These are phyloP conservation scores for Decorospora gaudefroyi DNA, from an alignment of 2,329 filamentous ascomycete genomes.

Conservation along the genomic window DNA sequence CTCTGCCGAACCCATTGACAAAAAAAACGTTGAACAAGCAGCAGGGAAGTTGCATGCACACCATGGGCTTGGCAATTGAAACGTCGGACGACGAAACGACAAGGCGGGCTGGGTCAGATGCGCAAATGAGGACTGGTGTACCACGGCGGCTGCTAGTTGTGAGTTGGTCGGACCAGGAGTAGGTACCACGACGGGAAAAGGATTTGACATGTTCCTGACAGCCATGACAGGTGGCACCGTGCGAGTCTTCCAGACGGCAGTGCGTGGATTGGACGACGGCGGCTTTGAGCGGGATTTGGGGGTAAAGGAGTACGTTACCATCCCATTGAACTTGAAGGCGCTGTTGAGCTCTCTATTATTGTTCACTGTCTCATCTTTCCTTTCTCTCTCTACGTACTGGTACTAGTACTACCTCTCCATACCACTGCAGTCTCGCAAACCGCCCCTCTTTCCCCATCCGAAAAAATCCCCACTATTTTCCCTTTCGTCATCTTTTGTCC, in stretches of 20 bases:
- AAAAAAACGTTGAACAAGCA: not conserved
- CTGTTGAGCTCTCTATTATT: no score
- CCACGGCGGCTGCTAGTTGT: not conserved
- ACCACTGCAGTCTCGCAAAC: not conserved
- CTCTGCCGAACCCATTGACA: not conserved
- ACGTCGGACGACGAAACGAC: not conserved
- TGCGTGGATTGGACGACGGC: not conserved
- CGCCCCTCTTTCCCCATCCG: not conserved
- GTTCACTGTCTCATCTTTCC: no score
- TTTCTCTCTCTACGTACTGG: not conserved
- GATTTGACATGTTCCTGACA: constrained; percentile 25
- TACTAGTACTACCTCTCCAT: not conserved
- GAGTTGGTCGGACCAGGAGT: no score
- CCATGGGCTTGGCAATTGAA: constrained; percentile 6
- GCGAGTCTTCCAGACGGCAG: constrained; percentile 17
- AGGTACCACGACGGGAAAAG: constrained; percentile 13
- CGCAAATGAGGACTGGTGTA: constrained; percentile 11
- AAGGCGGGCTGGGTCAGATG: constrained; percentile 18
- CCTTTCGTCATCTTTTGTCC: not conserved
- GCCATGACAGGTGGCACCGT: constrained; percentile 33
- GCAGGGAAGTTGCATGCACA: constrained; percentile 11
- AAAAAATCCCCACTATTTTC: not conserved
- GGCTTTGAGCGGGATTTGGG: not conserved
- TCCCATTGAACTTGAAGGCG: no score
- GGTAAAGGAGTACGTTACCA: no score